Evolutionary conservation across 768 basidiomycete genomes (phyloP).

Genomic region (Auricularia sp.): DNA sequence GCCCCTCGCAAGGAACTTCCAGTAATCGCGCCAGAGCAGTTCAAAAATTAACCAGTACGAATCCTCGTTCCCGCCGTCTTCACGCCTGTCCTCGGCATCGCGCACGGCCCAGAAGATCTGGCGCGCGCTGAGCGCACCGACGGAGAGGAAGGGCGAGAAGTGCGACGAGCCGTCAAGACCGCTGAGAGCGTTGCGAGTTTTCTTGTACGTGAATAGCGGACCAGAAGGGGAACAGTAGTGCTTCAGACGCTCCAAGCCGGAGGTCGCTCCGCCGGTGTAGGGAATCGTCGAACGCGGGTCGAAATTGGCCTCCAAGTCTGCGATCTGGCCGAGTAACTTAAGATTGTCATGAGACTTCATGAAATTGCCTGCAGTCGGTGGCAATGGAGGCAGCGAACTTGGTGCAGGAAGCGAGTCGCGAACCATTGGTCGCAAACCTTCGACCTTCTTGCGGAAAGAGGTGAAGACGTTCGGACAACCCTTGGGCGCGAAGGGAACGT

Average conservation of each 20-base stretch:
- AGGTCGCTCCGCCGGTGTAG: constrained; percentile 5
- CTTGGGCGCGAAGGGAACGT: constrained; percentile 6
- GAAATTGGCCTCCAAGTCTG: constrained; percentile 1
- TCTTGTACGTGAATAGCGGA: constrained; percentile 9
- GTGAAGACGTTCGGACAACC: constrained; percentile 32
- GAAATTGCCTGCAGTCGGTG: constrained; percentile 1
- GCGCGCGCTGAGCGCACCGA: constrained; percentile 21
- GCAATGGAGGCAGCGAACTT: constrained; percentile 6
- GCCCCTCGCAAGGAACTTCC: constrained; percentile 20
- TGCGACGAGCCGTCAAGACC: constrained; percentile 33
- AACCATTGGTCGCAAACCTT: constrained; percentile 27
- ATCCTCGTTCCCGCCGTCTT: constrained; percentile 16
- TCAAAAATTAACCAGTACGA: constrained; percentile 29
- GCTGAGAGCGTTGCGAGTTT: constrained; percentile 19
- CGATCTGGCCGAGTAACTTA: not conserved
- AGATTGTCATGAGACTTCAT: constrained; percentile 6
- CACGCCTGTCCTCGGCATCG: constrained; percentile 12
- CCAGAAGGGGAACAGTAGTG: constrained; percentile 9
- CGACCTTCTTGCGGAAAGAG: constrained; percentile 30
- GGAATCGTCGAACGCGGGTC: constrained; percentile 4
- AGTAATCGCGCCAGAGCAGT: constrained; percentile 35
- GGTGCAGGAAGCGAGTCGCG: constrained; percentile 18
- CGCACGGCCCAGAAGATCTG: constrained; percentile 15
- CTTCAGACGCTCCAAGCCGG: constrained; percentile 6
- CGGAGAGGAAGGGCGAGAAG: constrained; percentile 27